These are phyloP conservation scores for Nymphaea thermarum DNA, from an alignment of 164 flowering plant genomes.

Conservation along the genomic window DNA sequence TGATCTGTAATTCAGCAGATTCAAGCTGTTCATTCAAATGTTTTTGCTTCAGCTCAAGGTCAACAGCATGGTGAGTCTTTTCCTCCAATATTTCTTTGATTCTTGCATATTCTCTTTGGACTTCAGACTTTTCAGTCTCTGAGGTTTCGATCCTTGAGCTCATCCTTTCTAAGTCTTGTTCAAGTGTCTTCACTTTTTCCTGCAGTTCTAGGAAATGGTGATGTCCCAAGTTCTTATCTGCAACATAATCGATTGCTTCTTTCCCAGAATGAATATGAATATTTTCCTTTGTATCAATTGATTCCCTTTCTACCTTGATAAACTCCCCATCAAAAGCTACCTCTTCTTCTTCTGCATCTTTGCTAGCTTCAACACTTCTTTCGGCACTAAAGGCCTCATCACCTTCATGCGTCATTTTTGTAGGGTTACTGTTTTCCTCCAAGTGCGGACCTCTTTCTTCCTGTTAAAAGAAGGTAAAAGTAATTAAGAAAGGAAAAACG, in stretches of 20 bases:
- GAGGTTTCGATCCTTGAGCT: constrained; percentile 36
- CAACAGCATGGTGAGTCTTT: constrained; percentile 33
- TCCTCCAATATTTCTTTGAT: constrained; percentile 43
- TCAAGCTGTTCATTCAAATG: constrained; percentile 27
- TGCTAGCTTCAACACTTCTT: constrained; percentile 5
- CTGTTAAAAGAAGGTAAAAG: neutral
- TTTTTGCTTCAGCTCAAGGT: constrained; percentile 45
- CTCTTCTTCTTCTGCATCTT: constrained; percentile 60
- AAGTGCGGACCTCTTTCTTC: constrained; percentile 3
- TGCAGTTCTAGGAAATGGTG: constrained; percentile 45
- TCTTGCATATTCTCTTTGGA: constrained; percentile 37
- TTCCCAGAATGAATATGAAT: constrained; percentile 10
- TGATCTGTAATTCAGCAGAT: constrained; percentile 9
- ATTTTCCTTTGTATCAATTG: constrained; percentile 31
- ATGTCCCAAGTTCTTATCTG: constrained; percentile 23
- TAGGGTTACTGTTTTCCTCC: neutral
- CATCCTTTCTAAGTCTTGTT: constrained; percentile 53
- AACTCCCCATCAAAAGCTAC: constrained; percentile 63
- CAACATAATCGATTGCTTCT: constrained; percentile 15
- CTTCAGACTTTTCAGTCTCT: constrained; percentile 40
- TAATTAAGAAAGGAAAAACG: neutral
- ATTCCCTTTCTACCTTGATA: constrained; percentile 88
- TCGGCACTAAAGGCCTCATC: neutral
- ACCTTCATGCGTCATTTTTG: neutral
- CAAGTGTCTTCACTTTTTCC: constrained; percentile 60